phyloP scores from a whole-genome alignment of 2,329 filamentous ascomycete genomes.

The Venturia nashicola region DNA sequence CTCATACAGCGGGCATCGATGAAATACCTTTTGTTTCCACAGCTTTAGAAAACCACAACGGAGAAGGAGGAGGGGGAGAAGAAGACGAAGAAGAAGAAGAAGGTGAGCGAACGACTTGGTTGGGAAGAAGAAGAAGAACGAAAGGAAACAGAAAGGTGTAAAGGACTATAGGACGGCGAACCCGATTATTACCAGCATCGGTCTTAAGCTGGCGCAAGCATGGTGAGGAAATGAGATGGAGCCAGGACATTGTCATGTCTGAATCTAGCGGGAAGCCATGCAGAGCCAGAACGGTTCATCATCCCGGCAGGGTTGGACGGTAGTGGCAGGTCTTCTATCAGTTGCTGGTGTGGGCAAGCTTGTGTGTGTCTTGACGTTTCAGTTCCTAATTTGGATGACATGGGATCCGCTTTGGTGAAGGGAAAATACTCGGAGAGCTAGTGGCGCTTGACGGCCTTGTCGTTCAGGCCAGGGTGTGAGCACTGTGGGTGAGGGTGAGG shows the following conservation, averaged over 20 bases:
- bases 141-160: neutral
- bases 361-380: neutral
- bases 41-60: neutral
- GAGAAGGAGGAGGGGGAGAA: neutral
- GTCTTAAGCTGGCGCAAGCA: neutral
- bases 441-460: neutral
- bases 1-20: neutral
- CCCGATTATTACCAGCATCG: neutral
- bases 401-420: neutral
- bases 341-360: neutral
- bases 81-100: too few species aligned
- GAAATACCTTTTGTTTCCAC: neutral
- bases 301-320: neutral
- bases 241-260: neutral
- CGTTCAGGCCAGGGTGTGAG: too few species aligned
- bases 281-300: slow-evolving; percentile 2
- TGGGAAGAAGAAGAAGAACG: neutral
- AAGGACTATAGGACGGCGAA: neutral
- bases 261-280: slow-evolving; percentile 2
- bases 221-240: slow-evolving; percentile 1
- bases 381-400: neutral
- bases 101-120: neutral
- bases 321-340: neutral
- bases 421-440: neutral
- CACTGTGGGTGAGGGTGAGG: too few species aligned